Evolutionary conservation across 1,284 basidiomycete genomes (phyloP), one percentile per base, ranked within the genome.

Genomic region (Hemileia vastatrix): DNA sequence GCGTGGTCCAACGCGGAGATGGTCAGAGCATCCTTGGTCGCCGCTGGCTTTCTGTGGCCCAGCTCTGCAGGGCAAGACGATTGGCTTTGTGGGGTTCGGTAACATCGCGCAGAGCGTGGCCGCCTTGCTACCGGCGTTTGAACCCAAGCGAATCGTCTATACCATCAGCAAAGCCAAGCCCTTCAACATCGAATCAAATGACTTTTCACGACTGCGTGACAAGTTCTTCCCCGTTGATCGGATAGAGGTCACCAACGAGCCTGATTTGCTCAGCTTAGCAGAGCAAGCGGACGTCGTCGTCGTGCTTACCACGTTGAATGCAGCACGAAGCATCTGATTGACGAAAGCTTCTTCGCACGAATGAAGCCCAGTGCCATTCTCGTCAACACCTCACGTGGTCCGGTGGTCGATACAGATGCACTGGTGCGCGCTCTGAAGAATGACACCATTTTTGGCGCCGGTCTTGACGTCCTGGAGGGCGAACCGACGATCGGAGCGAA

Each of bases 51-150:
- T 90, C 67, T 88, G 85, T 67, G 90, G 90, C 0, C 86, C 85
- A 0, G 86, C 90, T 2, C 21, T 68, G 2, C 60, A 65, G 19
- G 55, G 55, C 76, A 64, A 86, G 62, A 92, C 85, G 1, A 83
- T 86, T 2, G 92, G 91, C 0, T 94, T 97, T 78, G 79, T 96
- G 32, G 93, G 94, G 6, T 96, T 96, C 70, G 94, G 93, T 4
- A 85, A 92, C 50, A 95, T 94, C 68, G 84, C 89, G 0, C 88
- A 90, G 69, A 85, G 85, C 3, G 87, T 85, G 0, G 81, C 91
- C 48, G 77, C 81, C 6, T 84, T 90, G 11, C 82, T 94, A 23
- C 77, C 87, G 11, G 83, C 87, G 1, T 94, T 94, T 73, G 83
- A 86, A 31, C 80, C 87, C 67, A 84, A 83, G 0, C 79, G 82